Evolutionary conservation across 2,329 filamentous ascomycete species (phyloP), one percentile per base, ranked within the genome.

Genomic region (Talaromyces sp.): DNA sequence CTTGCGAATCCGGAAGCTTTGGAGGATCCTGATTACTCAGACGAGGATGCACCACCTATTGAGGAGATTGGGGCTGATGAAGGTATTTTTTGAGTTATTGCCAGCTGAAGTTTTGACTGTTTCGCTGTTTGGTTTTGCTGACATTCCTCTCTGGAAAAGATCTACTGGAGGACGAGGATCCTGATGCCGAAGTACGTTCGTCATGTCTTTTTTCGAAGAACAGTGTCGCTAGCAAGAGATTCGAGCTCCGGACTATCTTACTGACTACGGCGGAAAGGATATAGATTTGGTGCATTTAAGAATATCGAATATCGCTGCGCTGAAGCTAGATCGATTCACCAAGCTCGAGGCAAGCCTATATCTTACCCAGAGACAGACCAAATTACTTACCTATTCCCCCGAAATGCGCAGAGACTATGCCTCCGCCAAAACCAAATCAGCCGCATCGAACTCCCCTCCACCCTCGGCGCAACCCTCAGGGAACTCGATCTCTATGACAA

Each of bases 401-500:
- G 15, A 13, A n/a, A 17, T 41, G 5, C 17, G 6, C 70, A 87
- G 81, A 84, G 90, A 72, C 81, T 99, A 70, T 97, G 94, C 75
- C 88, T 99, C 22, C 92, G 95, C 58, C 94, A 99, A 77, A 99
- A 99, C 77, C 86, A 87, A 70, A 95, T 99, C 75, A 85, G 90
- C 68, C 82, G 87, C 58, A 91, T 98, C 76, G 87, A 92, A 35
- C 88, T 94, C 9, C 87, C 97, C 4, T 82, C 85, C 3, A 78
- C 79, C 41, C 80, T 96, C 62, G 87, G 87, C 39, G 75, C 81
- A 2, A 91, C 87, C 0, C 82, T 99, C 47, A 81, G 87, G 72
- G 95, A 99, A 67, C 85, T 99, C 60, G 95, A 99, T 73, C 85
- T 99, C 66, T 99, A 99, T 82, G 95, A 99, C 80, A 99, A 99